These are phyloP conservation scores for Solanum tarapatanum DNA, from an alignment of 257 asterid species.

Conservation along the genomic window DNA sequence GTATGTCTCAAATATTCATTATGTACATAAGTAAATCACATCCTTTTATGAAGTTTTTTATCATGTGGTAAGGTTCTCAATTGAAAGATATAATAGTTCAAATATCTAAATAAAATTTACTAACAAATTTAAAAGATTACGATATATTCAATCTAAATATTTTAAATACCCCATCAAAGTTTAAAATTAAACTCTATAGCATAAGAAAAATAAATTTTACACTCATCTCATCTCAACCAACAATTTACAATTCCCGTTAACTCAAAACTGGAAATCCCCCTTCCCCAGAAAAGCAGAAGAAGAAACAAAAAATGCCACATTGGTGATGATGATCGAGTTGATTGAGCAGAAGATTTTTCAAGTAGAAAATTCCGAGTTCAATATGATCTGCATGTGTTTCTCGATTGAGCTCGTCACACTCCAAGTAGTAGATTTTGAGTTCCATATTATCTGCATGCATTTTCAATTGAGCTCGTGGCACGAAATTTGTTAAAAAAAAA, in stretches of 20 bases:
- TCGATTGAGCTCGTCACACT: not conserved
- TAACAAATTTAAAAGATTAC: not conserved
- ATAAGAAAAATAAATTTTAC: not conserved
- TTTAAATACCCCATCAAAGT: not conserved
- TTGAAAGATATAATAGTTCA: too few species aligned
- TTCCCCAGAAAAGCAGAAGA: not conserved
- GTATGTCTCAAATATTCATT: not conserved
- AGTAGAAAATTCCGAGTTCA: not conserved
- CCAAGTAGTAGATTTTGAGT: not conserved
- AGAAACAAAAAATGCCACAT: not conserved
- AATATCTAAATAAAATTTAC: not conserved
- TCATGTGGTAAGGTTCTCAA: too few species aligned
- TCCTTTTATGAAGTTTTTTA: too few species aligned
- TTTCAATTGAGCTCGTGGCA: not conserved
- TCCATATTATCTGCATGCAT: not conserved
- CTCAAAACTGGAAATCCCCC: not conserved
- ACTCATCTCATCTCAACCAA: not conserved
- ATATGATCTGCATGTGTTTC: not conserved
- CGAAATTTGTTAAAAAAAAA: not conserved
- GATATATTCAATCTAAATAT: not conserved
- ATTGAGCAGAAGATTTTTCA: not conserved
- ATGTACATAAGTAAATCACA: not conserved
- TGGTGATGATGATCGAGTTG: not conserved
- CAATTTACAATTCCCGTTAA: not conserved
- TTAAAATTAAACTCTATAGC: not conserved